A percentile compares a stretch with the other conserved stretches of the same genome.
Conservation (phyloP, 2,329 filamentous ascomycete genomes). For the Hypoxylon sp. region DNA sequence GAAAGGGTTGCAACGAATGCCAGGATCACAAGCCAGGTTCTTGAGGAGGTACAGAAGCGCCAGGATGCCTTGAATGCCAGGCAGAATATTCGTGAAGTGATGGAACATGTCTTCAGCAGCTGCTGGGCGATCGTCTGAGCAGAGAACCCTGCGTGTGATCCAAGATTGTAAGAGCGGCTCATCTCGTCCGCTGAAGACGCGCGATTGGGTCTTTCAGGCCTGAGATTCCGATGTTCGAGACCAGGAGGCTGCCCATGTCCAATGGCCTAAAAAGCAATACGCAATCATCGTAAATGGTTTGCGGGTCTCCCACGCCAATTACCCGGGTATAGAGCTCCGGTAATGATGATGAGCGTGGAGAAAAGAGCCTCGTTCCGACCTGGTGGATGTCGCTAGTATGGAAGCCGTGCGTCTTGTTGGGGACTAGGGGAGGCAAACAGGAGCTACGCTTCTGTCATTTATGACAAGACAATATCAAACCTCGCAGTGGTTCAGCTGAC, state of each 20-base stretch:
- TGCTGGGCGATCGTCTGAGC: conserved; percentile 67
- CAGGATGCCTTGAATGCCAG: conserved; percentile 59
- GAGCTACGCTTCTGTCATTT: conserved; percentile 38
- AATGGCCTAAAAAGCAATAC: conserved; percentile 22
- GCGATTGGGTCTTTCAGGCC: conserved; percentile 14
- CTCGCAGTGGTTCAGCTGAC: conserved; percentile 17
- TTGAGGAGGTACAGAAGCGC: conserved; percentile 62
- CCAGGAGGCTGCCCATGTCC: conserved; percentile 7
- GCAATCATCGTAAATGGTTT: conserved; percentile 10
- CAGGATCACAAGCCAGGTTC: conserved; percentile 61
- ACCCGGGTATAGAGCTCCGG: conserved; percentile 18
- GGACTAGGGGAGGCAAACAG: conserved; percentile 13
- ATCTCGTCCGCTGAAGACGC: conserved; percentile 7
- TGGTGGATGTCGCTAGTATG: conserved; percentile 1
- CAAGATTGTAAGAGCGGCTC: conserved; percentile 4
- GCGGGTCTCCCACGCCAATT: conserved; percentile 23
- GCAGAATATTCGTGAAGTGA: conserved; percentile 61
- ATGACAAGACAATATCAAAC: conserved; percentile 29
- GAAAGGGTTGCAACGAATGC: conserved; percentile 62
- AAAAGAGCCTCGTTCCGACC: conserved; percentile 21
- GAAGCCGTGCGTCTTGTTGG: conserved; percentile 20
- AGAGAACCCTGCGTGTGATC: conserved; percentile 1
- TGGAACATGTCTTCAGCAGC: conserved; percentile 65
- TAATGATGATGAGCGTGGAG: conserved; percentile 31
- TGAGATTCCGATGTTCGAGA: conserved; percentile 19